Evolutionary conservation across 164 flowering plant species (phyloP).

Genomic region (Magnolia sinica): DNA sequence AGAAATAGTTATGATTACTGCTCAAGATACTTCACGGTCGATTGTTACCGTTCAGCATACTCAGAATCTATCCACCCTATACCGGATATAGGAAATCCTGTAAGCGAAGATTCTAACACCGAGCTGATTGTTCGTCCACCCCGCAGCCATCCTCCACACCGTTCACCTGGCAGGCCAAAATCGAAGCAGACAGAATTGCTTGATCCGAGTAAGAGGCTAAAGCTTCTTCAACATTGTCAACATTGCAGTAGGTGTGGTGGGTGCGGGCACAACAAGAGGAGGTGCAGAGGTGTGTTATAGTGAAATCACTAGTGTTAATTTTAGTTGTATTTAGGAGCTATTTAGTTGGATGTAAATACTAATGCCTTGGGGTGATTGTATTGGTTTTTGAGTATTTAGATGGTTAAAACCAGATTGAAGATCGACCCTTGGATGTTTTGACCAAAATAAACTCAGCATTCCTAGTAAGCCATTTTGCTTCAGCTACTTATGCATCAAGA

Average conservation of each 20-base stretch:
- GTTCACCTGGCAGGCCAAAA: conserved; percentile 17
- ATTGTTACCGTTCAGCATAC: conserved; percentile 39
- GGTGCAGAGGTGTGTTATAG: conserved; percentile 41
- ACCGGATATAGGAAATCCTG: conserved; percentile 18
- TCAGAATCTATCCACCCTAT: conserved; percentile 44
- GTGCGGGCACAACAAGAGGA: conserved; percentile 54
- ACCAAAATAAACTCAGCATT: no score
- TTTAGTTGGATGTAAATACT: background rate
- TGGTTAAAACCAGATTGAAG: no score
- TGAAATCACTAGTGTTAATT: background rate
- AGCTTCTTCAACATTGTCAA: conserved; percentile 19
- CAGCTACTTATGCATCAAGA: no score
- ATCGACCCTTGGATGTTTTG: no score
- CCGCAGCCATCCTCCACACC: conserved; percentile 13
- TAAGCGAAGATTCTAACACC: conserved; percentile 16
- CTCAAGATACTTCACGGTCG: conserved; percentile 41
- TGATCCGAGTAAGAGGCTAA: conserved; percentile 13
- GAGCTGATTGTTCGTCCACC: conserved; percentile 43
- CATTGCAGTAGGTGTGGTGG: conserved; percentile 53
- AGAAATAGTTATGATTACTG: conserved; percentile 46
- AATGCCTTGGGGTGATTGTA: no score
- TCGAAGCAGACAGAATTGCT: conserved; percentile 24
- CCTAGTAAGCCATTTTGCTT: no score
- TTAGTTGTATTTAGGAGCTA: background rate
- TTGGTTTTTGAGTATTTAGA: no score